Conservation (phyloP, 2,329 filamentous ascomycete genomes). For the Fusarium setosum region DNA sequence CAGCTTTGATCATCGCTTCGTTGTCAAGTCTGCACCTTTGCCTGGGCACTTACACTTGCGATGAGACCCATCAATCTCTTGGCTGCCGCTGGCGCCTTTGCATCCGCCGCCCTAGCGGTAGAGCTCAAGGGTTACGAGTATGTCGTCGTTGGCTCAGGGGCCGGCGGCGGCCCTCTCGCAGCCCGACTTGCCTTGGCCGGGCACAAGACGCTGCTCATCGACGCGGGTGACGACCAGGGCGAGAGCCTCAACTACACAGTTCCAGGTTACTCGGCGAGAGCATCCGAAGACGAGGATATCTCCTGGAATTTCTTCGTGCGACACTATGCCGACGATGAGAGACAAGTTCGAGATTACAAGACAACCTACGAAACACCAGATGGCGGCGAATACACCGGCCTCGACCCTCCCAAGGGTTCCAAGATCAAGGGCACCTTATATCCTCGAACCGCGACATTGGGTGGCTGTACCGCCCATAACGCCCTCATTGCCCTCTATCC, state of each 20-base stretch:
- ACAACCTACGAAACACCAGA: constrained; percentile 57
- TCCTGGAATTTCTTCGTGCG: constrained; percentile 70
- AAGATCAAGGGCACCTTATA: constrained; percentile 66
- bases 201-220: constrained; percentile 69
- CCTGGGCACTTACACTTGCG: neutral
- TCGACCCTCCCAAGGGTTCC: constrained; percentile 63
- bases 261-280: constrained; percentile 60
- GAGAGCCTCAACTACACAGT: constrained; percentile 59
- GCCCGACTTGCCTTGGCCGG: constrained; percentile 69
- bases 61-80: neutral
- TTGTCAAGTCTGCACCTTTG: neutral
- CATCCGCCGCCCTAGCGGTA: neutral
- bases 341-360: constrained; percentile 64
- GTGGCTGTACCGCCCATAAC: constrained; percentile 68
- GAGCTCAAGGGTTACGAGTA: constrained; percentile 62
- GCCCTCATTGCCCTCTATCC: constrained; percentile 65
- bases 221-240: constrained; percentile 69
- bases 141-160: constrained; percentile 70
- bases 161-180: constrained; percentile 69
- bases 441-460: constrained; percentile 66
- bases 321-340: constrained; percentile 64
- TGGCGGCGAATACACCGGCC: constrained; percentile 63
- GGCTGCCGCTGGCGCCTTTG: neutral
- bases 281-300: constrained; percentile 63
- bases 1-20: neutral